phyloP scores from a whole-genome alignment of 805 yeast genomes.

The Jamesozyma spencerorum region DNA sequence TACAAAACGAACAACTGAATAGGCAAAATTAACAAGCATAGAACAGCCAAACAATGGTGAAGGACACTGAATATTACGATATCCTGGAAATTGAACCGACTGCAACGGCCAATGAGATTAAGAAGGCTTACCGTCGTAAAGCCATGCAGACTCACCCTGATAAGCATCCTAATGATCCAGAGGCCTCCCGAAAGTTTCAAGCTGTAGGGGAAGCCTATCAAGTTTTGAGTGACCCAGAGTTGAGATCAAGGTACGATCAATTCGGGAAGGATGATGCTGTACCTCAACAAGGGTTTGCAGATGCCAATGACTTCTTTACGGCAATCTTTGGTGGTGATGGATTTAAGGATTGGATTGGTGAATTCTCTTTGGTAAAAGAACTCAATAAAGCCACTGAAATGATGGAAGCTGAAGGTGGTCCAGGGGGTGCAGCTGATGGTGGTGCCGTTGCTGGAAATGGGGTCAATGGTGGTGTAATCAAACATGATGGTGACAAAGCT shows the following conservation, averaged over 20 bases:
- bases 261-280: conserved; percentile 71
- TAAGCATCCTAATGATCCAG: conserved; percentile 89
- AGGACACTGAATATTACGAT: conserved; percentile 83
- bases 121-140: conserved; percentile 84
- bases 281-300: conserved; percentile 68
- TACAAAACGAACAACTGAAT: background rate
- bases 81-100: conserved; percentile 54
- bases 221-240: conserved; percentile 62
- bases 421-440: background rate
- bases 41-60: conserved; percentile 54
- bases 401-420: conserved; percentile 19
- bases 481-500: conserved; percentile 31
- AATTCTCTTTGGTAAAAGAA: conserved; percentile 58
- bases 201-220: conserved; percentile 63
- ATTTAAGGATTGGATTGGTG: conserved; percentile 72
- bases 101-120: conserved; percentile 75
- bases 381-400: conserved; percentile 48
- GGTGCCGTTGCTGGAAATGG: conserved; percentile 9
- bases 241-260: conserved; percentile 70
- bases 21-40: background rate
- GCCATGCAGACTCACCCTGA: conserved; percentile 93
- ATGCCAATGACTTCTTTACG: conserved; percentile 78
- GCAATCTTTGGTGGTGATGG: conserved; percentile 79
- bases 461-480: conserved; percentile 14
- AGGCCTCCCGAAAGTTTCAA: conserved; percentile 82